These are phyloP conservation scores for Amanita pseudoporphyria DNA, from an alignment of 768 basidiomycete genomes.

Conservation along the genomic window DNA sequence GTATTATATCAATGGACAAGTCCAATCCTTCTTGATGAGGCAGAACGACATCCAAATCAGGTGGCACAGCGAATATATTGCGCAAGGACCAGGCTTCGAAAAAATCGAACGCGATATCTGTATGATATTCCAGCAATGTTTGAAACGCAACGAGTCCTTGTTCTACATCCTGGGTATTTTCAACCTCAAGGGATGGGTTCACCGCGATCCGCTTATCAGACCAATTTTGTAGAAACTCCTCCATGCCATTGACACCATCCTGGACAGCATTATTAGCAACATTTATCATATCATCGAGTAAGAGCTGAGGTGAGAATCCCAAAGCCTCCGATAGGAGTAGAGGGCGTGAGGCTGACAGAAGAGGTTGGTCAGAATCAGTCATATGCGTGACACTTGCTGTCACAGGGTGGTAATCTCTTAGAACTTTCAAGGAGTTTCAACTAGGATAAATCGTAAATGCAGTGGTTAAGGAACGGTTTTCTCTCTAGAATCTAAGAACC, in stretches of 20 bases:
- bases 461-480: slow-evolving; percentile 2
- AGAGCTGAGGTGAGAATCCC: slow-evolving; percentile 74
- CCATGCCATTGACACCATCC: slow-evolving; percentile 71
- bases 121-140: slow-evolving; percentile 79
- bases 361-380: background rate
- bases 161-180: slow-evolving; percentile 63
- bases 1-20: slow-evolving; percentile 45
- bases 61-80: slow-evolving; percentile 76
- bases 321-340: slow-evolving; percentile 64
- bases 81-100: slow-evolving; percentile 86
- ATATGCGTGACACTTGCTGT: background rate
- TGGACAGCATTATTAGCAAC: slow-evolving; percentile 72
- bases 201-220: slow-evolving; percentile 37
- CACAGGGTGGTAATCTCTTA: too few relatives aligned
- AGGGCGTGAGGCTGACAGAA: slow-evolving; percentile 20
- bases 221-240: slow-evolving; percentile 68
- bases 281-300: slow-evolving; percentile 84
- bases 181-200: slow-evolving; percentile 23
- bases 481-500: slow-evolving; percentile 19
- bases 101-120: slow-evolving; percentile 86
- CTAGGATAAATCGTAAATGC: too few relatives aligned
- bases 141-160: slow-evolving; percentile 82
- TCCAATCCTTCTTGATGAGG: slow-evolving; percentile 72
- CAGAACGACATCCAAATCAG: slow-evolving; percentile 58
- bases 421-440: too few relatives aligned